Conservation (phyloP, 257 asterid species). For the Datura wrightii region DNA sequence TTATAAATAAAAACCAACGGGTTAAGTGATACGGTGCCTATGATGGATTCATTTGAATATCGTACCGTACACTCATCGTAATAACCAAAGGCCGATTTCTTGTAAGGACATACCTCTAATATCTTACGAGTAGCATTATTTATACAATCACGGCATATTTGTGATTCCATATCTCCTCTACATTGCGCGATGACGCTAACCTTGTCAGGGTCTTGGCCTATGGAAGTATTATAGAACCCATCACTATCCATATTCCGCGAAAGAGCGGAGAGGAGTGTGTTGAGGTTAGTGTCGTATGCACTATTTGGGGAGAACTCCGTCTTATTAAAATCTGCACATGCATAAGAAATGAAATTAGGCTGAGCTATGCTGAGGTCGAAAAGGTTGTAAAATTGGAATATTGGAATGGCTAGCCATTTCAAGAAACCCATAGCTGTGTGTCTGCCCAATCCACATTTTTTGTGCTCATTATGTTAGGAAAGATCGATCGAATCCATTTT, state of each 20-base stretch:
- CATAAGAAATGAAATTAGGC: background rate
- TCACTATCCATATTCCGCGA: conserved; percentile 28
- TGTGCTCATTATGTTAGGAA: too few relatives aligned
- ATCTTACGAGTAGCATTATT: background rate
- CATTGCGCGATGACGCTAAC: conserved; percentile 42
- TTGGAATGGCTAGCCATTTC: background rate
- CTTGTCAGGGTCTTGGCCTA: conserved; percentile 27
- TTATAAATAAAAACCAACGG: background rate
- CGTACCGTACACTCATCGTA: conserved; percentile 36
- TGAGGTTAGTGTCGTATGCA: conserved; percentile 40
- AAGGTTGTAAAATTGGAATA: background rate
- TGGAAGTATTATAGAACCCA: conserved; percentile 43
- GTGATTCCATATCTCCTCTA: conserved; percentile 40
- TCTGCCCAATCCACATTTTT: background rate
- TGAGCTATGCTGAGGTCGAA: background rate
- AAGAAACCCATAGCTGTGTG: background rate
- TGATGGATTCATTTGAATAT: conserved; percentile 37
- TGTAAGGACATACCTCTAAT: conserved; percentile 29
- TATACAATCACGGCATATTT: conserved; percentile 41
- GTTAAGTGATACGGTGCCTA: background rate
- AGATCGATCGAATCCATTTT: background rate
- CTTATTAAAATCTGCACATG: background rate
- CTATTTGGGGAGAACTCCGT: conserved; percentile 33
- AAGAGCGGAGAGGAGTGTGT: conserved; percentile 41
- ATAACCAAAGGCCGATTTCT: conserved; percentile 38